Base-by-base conservation (phyloP, 2,329 filamentous ascomycete genomes). In the Xylariaceae sp. region DNA sequence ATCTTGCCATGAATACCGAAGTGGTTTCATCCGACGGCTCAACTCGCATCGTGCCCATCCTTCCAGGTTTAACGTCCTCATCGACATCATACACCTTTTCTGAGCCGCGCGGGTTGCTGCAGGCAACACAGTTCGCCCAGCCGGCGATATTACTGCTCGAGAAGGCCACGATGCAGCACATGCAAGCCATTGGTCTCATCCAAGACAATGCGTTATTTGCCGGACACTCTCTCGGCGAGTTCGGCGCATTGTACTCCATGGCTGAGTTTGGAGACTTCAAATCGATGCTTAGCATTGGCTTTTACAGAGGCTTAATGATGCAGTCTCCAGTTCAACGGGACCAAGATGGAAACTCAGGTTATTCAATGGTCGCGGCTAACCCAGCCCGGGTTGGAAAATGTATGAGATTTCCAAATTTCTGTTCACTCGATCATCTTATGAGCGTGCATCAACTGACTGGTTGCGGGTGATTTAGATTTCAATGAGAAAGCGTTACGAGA, bases 1-100 rank as follows among this genome's bases (percentile, higher is more conserved):
- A 99, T 82, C 97, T 98, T 89, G 88, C 93, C 56, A 98, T 99
- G 95, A 98, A 94, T 43, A 99, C 98, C 76, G 95, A 99, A 80
- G 94, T 93, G n/a, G 92, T 98, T 50, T 89, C 89, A 56, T 80
- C 90, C 1, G 95, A 99, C 74, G 95, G 95, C 21, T 85, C 85
- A 33, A 92, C 96, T 80, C 97, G 96, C 78, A 96, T 94, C 0
- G 95, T 98, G 82, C 96, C 94, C 79, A 98, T 99, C 73, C 98
- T 99, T 85, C 98, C 98, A 81, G 93, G 96, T 70, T 92, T 99
- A 67, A 86, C 89, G 69, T 93, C 97, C 77, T 88, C 82, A 71
- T 97, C 94, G 2, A 91, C 90, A 7, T 98, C 91, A 0, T 98
- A 99, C 82, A 99, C 95, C 2, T 99, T 98, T 82, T 87, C 90